These are phyloP conservation scores for Periconia digitata DNA, from an alignment of 2,329 filamentous ascomycete genomes.

Conservation along the genomic window DNA sequence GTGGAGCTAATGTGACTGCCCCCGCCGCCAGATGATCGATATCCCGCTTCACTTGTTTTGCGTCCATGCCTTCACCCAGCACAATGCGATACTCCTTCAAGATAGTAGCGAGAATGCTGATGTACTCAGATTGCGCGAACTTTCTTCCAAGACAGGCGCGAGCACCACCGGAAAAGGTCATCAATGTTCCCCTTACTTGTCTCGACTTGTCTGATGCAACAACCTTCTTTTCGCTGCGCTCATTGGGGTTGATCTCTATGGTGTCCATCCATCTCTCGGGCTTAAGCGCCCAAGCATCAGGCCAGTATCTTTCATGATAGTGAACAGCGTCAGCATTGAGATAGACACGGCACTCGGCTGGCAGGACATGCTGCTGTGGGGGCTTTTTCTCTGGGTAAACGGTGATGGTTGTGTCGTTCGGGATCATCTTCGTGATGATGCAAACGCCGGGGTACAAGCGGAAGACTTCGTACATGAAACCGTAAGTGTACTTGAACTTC, in stretches of 20 bases:
- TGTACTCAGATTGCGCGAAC: constrained; percentile 36
- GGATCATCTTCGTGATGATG: background rate
- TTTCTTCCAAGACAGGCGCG: constrained; percentile 30
- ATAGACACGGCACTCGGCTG: background rate
- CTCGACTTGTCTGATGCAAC: background rate
- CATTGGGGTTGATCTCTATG: too few relatives aligned
- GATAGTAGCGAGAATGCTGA: constrained; percentile 23
- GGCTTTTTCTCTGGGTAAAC: background rate
- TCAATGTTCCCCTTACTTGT: constrained; percentile 9
- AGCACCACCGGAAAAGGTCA: constrained; percentile 29
- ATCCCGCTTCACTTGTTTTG: background rate
- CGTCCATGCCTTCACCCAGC: background rate
- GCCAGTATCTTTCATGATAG: constrained; percentile 1
- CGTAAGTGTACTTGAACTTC: background rate
- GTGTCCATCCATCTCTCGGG: too few relatives aligned
- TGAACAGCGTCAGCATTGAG: background rate
- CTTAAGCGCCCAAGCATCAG: too few relatives aligned
- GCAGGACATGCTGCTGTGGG: background rate
- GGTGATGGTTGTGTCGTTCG: background rate
- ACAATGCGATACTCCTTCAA: constrained; percentile 9
- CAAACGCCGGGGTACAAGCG: constrained; percentile 2
- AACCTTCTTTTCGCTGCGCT: background rate
- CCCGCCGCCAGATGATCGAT: background rate
- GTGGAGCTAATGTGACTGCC: background rate
- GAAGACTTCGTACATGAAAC: constrained; percentile 6